phyloP scores from a whole-genome alignment of 495 filamentous ascomycete species.

The Glonium stellatum region DNA sequence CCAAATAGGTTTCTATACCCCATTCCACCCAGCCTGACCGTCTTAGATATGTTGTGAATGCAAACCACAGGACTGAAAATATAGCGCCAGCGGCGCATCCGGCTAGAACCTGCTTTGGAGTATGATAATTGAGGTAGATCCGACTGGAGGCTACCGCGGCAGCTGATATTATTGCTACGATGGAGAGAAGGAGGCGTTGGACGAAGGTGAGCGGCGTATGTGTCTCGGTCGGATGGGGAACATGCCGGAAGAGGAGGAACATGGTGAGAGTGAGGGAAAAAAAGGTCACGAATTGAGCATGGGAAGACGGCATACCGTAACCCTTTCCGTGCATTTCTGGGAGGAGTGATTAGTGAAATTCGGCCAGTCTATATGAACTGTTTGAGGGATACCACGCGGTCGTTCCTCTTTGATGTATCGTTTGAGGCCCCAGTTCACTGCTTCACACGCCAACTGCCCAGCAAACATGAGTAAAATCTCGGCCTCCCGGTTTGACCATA shows the following conservation, averaged over 20 bases:
- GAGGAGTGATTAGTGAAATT: background rate
- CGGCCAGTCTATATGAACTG: background rate
- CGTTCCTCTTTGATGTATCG: slow-evolving; percentile 86
- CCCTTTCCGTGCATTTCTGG: slow-evolving; percentile 80
- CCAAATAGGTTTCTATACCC: slow-evolving; percentile 59
- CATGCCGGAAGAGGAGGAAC: slow-evolving; percentile 74
- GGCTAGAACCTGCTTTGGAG: slow-evolving; percentile 73
- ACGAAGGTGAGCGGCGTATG: slow-evolving; percentile 49
- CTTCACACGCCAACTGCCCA: slow-evolving; percentile 89
- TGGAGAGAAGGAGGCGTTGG: slow-evolving; percentile 51
- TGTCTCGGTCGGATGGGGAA: slow-evolving; percentile 37
- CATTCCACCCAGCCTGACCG: slow-evolving; percentile 60
- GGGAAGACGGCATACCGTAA: slow-evolving; percentile 98
- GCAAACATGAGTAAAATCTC: slow-evolving; percentile 87
- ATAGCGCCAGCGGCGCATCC: slow-evolving; percentile 64
- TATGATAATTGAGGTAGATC: slow-evolving; percentile 93
- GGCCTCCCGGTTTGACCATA: slow-evolving; percentile 83
- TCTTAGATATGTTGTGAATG: slow-evolving; percentile 56
- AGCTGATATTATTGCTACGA: slow-evolving; percentile 53
- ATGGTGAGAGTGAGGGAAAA: slow-evolving; percentile 76
- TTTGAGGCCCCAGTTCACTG: slow-evolving; percentile 85
- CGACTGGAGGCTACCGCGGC: slow-evolving; percentile 68
- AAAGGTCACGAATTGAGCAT: slow-evolving; percentile 89
- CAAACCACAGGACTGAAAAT: slow-evolving; percentile 75
- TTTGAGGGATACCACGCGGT: slow-evolving; percentile 47